Conservation (phyloP, 1,139 yeast genomes). For the Blastobotrys indianensis region DNA sequence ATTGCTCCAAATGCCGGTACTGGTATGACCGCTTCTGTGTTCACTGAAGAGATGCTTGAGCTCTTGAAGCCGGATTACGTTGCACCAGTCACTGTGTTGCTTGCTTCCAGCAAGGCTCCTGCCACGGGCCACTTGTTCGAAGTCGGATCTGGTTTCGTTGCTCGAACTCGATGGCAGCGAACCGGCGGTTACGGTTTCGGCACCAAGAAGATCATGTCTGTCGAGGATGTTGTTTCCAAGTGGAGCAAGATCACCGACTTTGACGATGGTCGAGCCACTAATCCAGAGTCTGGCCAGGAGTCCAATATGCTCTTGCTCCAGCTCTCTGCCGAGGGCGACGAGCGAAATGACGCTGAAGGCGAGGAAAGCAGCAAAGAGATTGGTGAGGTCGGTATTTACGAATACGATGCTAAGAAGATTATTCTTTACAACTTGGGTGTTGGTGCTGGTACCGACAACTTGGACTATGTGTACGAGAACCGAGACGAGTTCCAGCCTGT, state of each 20-base stretch:
- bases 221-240: slow-evolving; percentile 67
- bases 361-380: slow-evolving; percentile 35
- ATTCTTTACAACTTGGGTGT: slow-evolving; percentile 84
- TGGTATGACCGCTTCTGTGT: slow-evolving; percentile 88
- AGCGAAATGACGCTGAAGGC: slow-evolving; percentile 46
- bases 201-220: slow-evolving; percentile 46
- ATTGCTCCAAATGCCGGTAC: slow-evolving; percentile 98
- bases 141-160: slow-evolving; percentile 91
- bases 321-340: slow-evolving; percentile 34
- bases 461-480: slow-evolving; percentile 76
- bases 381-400: slow-evolving; percentile 40
- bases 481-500: slow-evolving; percentile 76
- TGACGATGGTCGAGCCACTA: slow-evolving; percentile 45
- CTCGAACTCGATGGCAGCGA: slow-evolving; percentile 93
- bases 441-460: slow-evolving; percentile 76
- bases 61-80: slow-evolving; percentile 84
- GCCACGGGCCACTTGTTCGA: slow-evolving; percentile 63
- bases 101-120: slow-evolving; percentile 70
- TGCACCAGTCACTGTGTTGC: slow-evolving; percentile 79
- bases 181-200: slow-evolving; percentile 72
- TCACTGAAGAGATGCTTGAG: slow-evolving; percentile 71
- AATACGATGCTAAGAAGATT: slow-evolving; percentile 62
- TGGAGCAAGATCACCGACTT: slow-evolving; percentile 66
- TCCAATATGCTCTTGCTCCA: slow-evolving; percentile 48
- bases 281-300: slow-evolving; percentile 66